Base-by-base conservation (phyloP, 2,329 filamentous ascomycete genomes). In the Sporothrix euskadiensis region DNA sequence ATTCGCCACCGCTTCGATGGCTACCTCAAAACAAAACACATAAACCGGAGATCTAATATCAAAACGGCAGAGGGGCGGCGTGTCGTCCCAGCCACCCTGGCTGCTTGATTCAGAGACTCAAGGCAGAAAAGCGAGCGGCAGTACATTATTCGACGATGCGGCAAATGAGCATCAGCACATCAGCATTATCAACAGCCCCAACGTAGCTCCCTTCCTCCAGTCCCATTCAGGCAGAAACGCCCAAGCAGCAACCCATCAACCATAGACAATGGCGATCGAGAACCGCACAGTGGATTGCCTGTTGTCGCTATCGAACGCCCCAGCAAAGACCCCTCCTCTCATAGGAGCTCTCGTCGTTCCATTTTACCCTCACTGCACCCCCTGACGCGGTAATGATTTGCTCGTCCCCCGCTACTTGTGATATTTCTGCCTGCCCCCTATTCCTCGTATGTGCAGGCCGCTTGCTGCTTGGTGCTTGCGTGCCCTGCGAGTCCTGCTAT, bases 1-100 rank as follows among this genome's bases (percentile, higher is more conserved):
- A 35, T 68, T 68, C 30, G 65, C 65, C 65, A 68, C 65, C 65
- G 61, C 61, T 41, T 47, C 7, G 30, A 30, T n/a, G 12, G 35
- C 16, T 52, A 14, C 63, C 41, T 10, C 63, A n/a, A 49, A 3
- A 30, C 10, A n/a, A 16, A 65, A 8, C n/a, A 63, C 32, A 41
- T 8, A 35, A 5, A 35, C 32, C 30, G 10, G 4, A n/a, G 52
- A 65, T 4, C 32, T 39, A 44, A 47, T 30, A 35, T 68, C 16
- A 22, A 52, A 30, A 22, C 5, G 44, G 65, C 22, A 35, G 52
- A 49, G 22, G 26, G 39, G 65, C 41, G 26, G 22, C 44, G 44
- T 26, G 44, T 52, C 44, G 26, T 52, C 65, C 30, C 52, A 68
- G 26, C 44, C 65, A 52, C 44, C 26, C 10, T 9, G 44, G 6